Evolutionary conservation across 371 early-diverging fungal species (phyloP), one percentile per base, ranked within the genome.

Genomic region (Mucor plumbeus): DNA sequence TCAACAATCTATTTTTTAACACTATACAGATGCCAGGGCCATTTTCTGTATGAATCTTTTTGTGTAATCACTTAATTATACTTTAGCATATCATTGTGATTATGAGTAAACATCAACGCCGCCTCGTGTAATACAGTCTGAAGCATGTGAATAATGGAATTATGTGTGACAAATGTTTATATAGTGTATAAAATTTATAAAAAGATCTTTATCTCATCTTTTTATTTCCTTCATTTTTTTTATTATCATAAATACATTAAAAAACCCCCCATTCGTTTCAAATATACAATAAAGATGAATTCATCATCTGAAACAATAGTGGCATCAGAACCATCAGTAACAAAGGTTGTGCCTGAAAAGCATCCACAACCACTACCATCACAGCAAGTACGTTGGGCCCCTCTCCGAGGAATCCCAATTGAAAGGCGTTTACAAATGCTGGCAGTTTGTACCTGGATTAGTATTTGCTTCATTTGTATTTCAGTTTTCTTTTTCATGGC

Each of bases 351-450:
- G 6, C 17, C 59, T 38, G 41, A 47, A 36, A 21, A 35, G 36
- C 39, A 40, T 19, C 26, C 26, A 26, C 26, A 26, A 26, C 3
- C 26, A 26, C 3, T 26, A 26, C 26, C 15, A 41, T 11, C 14
- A 14, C 9, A 21, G 54, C 39, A 53, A 50, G 67, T 73, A 15
- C 73, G 67, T 15, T 74, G 74, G 74, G 74, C 70, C 0, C 74
- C 74, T 60, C 15, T 74, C 14, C 39, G 53, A 39, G 73, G 69
- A 33, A 65, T 74, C 26, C 95, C 95, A 0, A 66, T 91, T 56
- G 75, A 79, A 60, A 87, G 95, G 35, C 82, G 95, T 21, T 77
- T 87, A n/a, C 92, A 95, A 67, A 95, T 91, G 19, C 71, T 82
- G 0, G 85, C 87, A 17, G 86, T 91, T 15, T 43, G 50, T 76